Evolutionary conservation across 2,329 filamentous ascomycete genomes (phyloP), one percentile per base, ranked within the genome.

Genomic region (Phaeosphaeriaceae sp.): DNA sequence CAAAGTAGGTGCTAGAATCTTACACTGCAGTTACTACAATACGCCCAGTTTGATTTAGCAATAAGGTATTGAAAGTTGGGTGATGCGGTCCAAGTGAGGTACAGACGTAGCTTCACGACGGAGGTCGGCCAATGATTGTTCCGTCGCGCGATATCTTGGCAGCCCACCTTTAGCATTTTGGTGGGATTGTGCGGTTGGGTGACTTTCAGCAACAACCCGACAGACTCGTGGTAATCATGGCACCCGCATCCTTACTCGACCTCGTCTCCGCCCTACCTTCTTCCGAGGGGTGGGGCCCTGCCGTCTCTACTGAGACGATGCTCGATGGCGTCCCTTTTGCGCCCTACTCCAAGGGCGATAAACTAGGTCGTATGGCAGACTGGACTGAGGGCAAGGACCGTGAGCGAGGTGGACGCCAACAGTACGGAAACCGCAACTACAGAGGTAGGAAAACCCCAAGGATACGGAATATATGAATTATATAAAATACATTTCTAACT

Each of bases 361-460:
- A 97, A 83, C 83, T 99, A 52, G 94, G 94, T 71, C 92, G 94
- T 75, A 97, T 99, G 92, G 94, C 94, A 54, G 94, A 99, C 81
- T 99, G 94, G 94, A 96, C 92, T 39, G 94, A 97, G 72, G 87
- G 89, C 74, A 97, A 97, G 79, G 84, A 86, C 63, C 72, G 80
- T 46, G 90, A 94, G 53, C 81, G 92, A 68, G 88, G 89, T 62
- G 90, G 91, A 55, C 83, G 93, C 72, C 87, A 89, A 75, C 90
- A 94, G 72, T 97, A 96, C 77, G 66, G 72, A 40, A 92, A 93
- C 76, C 84, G 93, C 64, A 94, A 92, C 76, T 97, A 89, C 78
- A 87, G 94, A 85, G 92, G 92, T 96, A 55, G 30, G 50, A 8
- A 38, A 15, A 36, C 26, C 6, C 23, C 39, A 39, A 20, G 23